Evolutionary conservation across 2,329 filamentous ascomycete species (phyloP).

Genomic region (Claviceps spartinae): DNA sequence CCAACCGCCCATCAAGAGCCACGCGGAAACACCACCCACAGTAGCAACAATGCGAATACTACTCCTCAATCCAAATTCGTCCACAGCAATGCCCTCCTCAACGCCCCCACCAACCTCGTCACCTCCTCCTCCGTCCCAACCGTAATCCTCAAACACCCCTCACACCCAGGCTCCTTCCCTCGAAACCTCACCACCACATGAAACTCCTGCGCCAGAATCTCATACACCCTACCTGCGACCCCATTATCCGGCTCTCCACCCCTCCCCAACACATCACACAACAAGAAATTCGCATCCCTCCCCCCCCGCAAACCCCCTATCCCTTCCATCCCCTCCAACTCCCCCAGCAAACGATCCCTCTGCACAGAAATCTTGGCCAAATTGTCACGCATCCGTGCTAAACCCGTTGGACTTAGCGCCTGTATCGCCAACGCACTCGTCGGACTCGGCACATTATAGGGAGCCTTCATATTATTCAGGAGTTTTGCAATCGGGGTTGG

Average conservation of each 20-base stretch:
- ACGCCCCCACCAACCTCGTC: constrained; percentile 57
- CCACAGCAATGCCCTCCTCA: constrained; percentile 40
- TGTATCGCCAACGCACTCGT: constrained; percentile 69
- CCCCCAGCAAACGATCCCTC: constrained; percentile 58
- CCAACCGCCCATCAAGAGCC: too few relatives aligned
- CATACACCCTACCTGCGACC: constrained; percentile 67
- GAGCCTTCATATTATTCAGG: constrained; percentile 86
- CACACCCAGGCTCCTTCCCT: constrained; percentile 81
- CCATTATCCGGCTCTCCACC: constrained; percentile 65
- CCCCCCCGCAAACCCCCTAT: constrained; percentile 75
- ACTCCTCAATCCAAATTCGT: too few relatives aligned
- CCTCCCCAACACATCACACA: constrained; percentile 73
- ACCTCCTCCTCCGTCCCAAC: constrained; percentile 84
- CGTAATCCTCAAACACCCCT: constrained; percentile 81
- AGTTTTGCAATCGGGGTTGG: constrained; percentile 60
- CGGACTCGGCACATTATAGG: constrained; percentile 86
- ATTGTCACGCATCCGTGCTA: constrained; percentile 61
- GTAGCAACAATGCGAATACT: too few relatives aligned
- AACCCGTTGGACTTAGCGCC: constrained; percentile 53
- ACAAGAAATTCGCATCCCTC: constrained; percentile 70
- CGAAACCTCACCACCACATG: constrained; percentile 90
- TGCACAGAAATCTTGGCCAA: constrained; percentile 58
- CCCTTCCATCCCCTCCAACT: constrained; percentile 62
- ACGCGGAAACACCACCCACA: too few relatives aligned
- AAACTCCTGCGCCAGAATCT: constrained; percentile 67